Conservation (phyloP, 345 rosid genomes). For the Aurinia saxatilis region DNA sequence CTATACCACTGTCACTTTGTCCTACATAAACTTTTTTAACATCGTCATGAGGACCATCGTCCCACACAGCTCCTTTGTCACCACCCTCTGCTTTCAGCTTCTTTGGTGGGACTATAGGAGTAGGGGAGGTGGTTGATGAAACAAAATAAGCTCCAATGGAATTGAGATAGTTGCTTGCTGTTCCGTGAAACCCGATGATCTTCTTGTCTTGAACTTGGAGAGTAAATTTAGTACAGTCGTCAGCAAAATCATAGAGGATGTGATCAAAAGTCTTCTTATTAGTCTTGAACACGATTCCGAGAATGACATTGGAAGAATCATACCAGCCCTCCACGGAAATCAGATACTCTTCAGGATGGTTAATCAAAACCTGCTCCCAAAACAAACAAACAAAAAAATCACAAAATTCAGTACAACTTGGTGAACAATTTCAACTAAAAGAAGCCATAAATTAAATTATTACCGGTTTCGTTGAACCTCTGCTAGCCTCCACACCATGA, state of each 20-base stretch:
- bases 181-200: conserved; percentile 29
- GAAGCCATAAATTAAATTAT: not conserved
- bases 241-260: not conserved
- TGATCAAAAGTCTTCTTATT: not conserved
- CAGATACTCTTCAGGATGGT: conserved; percentile 12
- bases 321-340: conserved; percentile 21
- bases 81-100: conserved; percentile 26
- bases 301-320: conserved; percentile 1
- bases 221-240: conserved; percentile 5
- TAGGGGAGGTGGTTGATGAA: not conserved
- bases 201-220: conserved; percentile 21
- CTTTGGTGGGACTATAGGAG: not conserved
- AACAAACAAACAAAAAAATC: too few relatives aligned
- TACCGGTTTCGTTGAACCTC: not conserved
- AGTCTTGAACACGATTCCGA: conserved; percentile 17
- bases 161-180: conserved; percentile 1
- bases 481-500: not conserved
- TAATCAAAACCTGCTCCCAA: not conserved
- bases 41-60: conserved; percentile 20
- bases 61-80: conserved; percentile 22
- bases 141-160: conserved; percentile 28
- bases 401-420: not conserved
- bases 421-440: not conserved
- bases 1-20: conserved; percentile 15
- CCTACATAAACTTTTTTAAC: conserved; percentile 19